Evolutionary conservation across 441 rosid species (phyloP).

Genomic region (Isatis lusitanica): DNA sequence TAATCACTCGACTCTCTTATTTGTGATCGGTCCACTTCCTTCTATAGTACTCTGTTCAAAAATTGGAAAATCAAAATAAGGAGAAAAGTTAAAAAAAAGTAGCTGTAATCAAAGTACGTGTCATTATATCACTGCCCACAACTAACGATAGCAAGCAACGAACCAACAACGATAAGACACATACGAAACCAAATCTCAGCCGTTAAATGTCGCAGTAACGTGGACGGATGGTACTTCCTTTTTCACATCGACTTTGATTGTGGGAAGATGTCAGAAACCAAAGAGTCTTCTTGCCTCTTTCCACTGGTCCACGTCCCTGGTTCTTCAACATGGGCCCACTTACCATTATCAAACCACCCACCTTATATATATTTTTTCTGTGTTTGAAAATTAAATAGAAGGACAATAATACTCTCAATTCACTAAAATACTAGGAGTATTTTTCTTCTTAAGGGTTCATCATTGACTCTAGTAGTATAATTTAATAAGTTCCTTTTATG

Average conservation of each 20-base stretch:
- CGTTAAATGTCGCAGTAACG: constrained; percentile 28
- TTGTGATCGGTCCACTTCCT: constrained; percentile 14
- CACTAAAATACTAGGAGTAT: neutral
- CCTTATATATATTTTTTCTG: neutral
- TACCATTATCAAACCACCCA: constrained; percentile 26
- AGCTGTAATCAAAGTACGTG: constrained; percentile 13
- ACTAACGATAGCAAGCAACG: constrained; percentile 9
- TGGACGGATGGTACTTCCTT: constrained; percentile 23
- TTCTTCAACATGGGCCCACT: constrained; percentile 33
- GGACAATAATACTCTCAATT: constrained; percentile 31
- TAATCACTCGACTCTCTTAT: neutral
- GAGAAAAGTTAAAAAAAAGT: neutral
- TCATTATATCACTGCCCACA: neutral
- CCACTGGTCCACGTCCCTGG: constrained; percentile 50
- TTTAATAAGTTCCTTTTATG: neutral
- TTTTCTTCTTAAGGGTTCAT: neutral
- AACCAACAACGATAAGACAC: constrained; percentile 14
- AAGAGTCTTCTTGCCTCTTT: constrained; percentile 1
- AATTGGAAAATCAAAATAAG: neutral
- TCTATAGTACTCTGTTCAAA: neutral
- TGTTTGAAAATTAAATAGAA: neutral
- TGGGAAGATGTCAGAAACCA: constrained; percentile 34
- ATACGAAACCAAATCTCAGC: constrained; percentile 5
- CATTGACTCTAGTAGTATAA: neutral
- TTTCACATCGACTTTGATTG: constrained; percentile 23